A percentile compares a stretch with the other conserved stretches of the same genome.
Evolutionary conservation across 768 basidiomycete species (phyloP).

Genomic region (Saitozyma sp.): DNA sequence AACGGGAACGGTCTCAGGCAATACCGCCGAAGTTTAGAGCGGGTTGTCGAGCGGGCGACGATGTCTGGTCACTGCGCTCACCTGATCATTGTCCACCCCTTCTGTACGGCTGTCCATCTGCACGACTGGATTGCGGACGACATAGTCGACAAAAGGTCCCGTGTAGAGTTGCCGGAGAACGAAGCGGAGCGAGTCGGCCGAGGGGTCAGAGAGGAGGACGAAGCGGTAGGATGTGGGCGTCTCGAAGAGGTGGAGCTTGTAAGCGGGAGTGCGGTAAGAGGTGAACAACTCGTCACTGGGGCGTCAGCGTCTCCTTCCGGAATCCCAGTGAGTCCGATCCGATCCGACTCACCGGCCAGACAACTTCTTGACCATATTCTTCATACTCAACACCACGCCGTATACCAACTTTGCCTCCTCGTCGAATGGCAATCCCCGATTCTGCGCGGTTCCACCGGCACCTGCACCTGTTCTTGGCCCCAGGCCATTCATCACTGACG

Average conservation of each 20-base stretch:
- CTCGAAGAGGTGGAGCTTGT: conserved; percentile 91
- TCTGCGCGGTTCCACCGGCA: conserved; percentile 33
- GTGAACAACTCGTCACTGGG: conserved; percentile 85
- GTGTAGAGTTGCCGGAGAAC: conserved; percentile 83
- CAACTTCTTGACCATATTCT: conserved; percentile 93
- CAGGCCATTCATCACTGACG: neutral
- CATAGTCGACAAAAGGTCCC: conserved; percentile 92
- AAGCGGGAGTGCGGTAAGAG: conserved; percentile 83
- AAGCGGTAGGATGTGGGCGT: conserved; percentile 92
- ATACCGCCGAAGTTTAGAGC: neutral
- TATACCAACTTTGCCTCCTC: conserved; percentile 98
- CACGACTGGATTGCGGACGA: conserved; percentile 86
- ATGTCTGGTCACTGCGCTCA: conserved; percentile 18
- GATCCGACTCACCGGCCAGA: conserved; percentile 68
- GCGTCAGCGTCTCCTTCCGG: conserved; percentile 2
- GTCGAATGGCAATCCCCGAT: conserved; percentile 74
- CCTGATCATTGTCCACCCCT: conserved; percentile 88
- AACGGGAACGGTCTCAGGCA: neutral
- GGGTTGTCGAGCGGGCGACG: no score
- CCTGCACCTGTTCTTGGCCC: neutral
- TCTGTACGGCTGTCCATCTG: conserved; percentile 76
- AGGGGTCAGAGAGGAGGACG: conserved; percentile 86
- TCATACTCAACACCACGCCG: conserved; percentile 83
- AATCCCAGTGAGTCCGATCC: neutral
- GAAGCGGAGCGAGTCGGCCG: conserved; percentile 75